Percentiles rank a stretch among this genome's conserved stretches.
phyloP scores from a whole-genome alignment of 345 rosid genomes.

The Eucalyptus erythrocorys region DNA sequence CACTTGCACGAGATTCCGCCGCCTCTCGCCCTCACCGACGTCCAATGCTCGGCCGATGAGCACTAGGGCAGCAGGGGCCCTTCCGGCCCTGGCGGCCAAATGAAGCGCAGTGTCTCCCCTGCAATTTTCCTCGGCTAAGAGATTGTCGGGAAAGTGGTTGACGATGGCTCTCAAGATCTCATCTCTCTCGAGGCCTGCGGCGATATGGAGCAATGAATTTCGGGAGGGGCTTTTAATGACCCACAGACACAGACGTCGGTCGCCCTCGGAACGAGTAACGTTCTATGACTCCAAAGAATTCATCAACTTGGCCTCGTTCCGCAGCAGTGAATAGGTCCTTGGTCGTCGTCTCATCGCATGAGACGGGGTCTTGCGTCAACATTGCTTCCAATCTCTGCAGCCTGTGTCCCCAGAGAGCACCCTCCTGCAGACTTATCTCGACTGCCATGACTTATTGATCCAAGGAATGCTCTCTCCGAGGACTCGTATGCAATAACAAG shows the following conservation, averaged over 20 bases:
- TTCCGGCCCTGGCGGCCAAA: background rate
- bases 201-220: background rate
- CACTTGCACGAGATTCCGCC: background rate
- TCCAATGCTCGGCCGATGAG: background rate
- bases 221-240: background rate
- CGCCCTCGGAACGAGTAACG: background rate
- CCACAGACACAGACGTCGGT: background rate
- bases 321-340: background rate
- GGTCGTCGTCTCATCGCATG: rapidly evolving
- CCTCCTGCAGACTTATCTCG: rapidly evolving
- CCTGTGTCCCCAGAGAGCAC: background rate
- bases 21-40: rapidly evolving
- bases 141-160: background rate
- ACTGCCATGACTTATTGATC: background rate
- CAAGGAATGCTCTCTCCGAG: background rate
- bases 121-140: background rate
- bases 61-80: background rate
- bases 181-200: rapidly evolving
- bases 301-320: rapidly evolving
- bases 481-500: rapidly evolving
- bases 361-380: background rate
- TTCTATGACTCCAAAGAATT: rapidly evolving
- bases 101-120: background rate
- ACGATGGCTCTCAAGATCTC: background rate
- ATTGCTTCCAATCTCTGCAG: background rate